These are phyloP conservation scores for Bipolaris gigantea DNA, from an alignment of 2,329 filamentous ascomycete genomes.

Conservation along the genomic window DNA sequence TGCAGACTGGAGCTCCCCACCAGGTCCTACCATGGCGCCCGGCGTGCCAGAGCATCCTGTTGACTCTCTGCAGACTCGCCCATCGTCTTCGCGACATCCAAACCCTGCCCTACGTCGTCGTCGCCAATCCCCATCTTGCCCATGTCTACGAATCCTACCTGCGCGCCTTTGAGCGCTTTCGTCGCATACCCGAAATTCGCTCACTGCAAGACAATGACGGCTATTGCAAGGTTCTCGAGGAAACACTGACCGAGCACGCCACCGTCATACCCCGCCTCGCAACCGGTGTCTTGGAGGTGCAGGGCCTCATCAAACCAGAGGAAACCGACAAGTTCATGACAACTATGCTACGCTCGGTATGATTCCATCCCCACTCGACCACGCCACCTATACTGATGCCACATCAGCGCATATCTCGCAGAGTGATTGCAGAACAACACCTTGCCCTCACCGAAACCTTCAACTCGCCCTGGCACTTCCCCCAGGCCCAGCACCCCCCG, in stretches of 20 bases:
- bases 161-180: slow-evolving; percentile 89
- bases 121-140: slow-evolving; percentile 91
- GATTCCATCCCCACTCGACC: accelerated
- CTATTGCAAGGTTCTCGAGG: slow-evolving; percentile 78
- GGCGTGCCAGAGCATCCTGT: not conserved
- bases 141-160: slow-evolving; percentile 98
- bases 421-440: slow-evolving; percentile 97
- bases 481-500: slow-evolving; percentile 65
- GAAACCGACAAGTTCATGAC: slow-evolving; percentile 95
- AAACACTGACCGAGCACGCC: slow-evolving; percentile 82
- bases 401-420: slow-evolving; percentile 79
- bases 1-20: slow-evolving; percentile 92
- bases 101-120: slow-evolving; percentile 89
- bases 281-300: slow-evolving; percentile 91
- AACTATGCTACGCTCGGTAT: slow-evolving; percentile 82
- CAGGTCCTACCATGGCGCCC: slow-evolving; percentile 53
- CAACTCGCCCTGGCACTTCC: slow-evolving; percentile 86
- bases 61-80: slow-evolving; percentile 64
- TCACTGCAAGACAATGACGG: slow-evolving; percentile 86
- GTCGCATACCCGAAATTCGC: slow-evolving; percentile 80
- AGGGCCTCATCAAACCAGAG: slow-evolving; percentile 75
- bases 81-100: slow-evolving; percentile 98
- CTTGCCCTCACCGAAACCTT: slow-evolving; percentile 93
- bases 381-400: slow-evolving; percentile 9
- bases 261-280: slow-evolving; percentile 92